phyloP scores from a whole-genome alignment of 2,329 filamentous ascomycete genomes.

The Trichoderma polysporum region DNA sequence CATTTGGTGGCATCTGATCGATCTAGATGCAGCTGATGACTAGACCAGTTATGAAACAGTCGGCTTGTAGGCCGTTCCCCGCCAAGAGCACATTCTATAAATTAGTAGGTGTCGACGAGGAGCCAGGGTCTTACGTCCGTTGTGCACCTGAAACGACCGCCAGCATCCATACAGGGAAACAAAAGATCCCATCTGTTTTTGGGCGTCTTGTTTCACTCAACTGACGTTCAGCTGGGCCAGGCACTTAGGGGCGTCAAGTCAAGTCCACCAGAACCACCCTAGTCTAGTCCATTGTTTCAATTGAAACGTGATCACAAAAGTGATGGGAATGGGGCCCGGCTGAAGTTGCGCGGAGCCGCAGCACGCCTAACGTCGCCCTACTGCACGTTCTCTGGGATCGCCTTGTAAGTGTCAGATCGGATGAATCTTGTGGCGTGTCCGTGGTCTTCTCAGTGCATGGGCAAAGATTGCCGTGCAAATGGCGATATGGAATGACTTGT shows the following conservation, averaged over 20 bases:
- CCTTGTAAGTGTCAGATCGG: conserved; percentile 3
- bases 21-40: neutral
- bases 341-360: neutral
- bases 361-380: neutral
- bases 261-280: neutral
- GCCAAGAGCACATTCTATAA: too few species aligned
- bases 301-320: neutral
- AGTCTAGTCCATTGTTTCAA: neutral
- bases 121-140: neutral
- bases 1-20: neutral
- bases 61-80: neutral
- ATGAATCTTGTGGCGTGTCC: neutral
- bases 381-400: neutral
- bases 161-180: neutral
- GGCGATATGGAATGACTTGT: too few species aligned
- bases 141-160: conserved; percentile 10
- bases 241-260: neutral
- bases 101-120: neutral
- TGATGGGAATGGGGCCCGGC: neutral
- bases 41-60: conserved; percentile 12
- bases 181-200: neutral
- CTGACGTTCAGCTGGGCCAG: neutral
- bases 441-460: neutral
- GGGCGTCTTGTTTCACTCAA: neutral
- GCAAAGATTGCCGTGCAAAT: neutral